These are phyloP conservation scores for Macadamia integrifolia DNA, from an alignment of 164 flowering plant species.

Conservation along the genomic window DNA sequence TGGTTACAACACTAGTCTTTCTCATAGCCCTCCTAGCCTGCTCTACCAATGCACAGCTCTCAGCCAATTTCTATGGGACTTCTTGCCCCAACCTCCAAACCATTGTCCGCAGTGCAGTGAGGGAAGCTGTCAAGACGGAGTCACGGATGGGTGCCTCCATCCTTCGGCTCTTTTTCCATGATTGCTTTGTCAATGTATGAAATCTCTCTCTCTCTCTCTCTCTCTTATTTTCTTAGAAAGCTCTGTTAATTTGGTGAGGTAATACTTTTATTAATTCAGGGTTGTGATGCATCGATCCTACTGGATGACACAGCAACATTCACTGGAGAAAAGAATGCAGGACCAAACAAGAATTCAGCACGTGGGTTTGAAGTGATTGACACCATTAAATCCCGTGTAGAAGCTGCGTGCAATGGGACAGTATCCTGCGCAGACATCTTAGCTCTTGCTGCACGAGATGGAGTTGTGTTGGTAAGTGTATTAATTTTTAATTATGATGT, in stretches of 20 bases:
- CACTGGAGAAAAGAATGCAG: not conserved
- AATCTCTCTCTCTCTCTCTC: no score
- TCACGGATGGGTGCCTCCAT: not conserved
- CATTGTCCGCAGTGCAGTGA: not conserved
- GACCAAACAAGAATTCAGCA: not conserved
- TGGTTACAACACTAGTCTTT: not conserved
- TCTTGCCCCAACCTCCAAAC: constrained; percentile 28
- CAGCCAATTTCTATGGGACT: constrained; percentile 22
- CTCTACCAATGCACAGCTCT: constrained; percentile 24
- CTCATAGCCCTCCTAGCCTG: constrained; percentile 5
- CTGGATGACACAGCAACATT: not conserved
- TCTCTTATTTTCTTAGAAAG: not conserved
- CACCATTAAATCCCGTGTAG: not conserved
- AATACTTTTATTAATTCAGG: not conserved
- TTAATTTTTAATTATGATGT: no score
- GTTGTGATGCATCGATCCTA: not conserved
- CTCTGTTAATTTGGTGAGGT: not conserved
- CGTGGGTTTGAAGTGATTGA: not conserved
- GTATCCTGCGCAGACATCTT: not conserved
- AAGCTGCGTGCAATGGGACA: not conserved
- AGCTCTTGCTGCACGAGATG: not conserved
- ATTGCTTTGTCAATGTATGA: not conserved
- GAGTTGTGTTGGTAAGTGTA: not conserved
- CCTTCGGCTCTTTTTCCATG: not conserved
- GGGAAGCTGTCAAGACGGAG: constrained; percentile 12